Base-by-base conservation (phyloP, 129 eudicot genomes). In the Escallonia rubra region DNA sequence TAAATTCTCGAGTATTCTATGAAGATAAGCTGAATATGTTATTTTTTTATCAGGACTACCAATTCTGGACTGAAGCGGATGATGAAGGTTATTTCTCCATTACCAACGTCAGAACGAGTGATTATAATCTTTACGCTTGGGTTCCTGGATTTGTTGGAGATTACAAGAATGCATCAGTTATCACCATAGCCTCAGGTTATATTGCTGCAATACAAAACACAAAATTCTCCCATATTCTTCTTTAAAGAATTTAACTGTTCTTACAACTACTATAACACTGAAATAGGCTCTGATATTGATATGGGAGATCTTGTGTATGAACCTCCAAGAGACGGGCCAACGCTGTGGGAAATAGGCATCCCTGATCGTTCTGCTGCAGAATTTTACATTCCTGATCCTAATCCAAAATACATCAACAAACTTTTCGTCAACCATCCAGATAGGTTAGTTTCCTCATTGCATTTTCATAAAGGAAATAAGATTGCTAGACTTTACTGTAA, bases 321-420 rank as follows among this genome's bases (percentile, higher is more conserved):
- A 68, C 95, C 99, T 39, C 96, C 93, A 39, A 80, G 99, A 79
- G 77, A 71, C 67, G 98, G 98, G 57, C 98, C 98, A 3, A 93
- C 98, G 39, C 41, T 93, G 56, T 93, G 98, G 98, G 98, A 89
- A 69, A 93, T 93, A 13, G 98, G 98, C 63, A 75, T 80, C 41
- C 96, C 98, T 4, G 98, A 93, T 69, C 96, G 99, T 2, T 83
- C 99, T 5, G 99, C 99, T 59, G 87, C 87, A 43, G 90, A 93
- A 47, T 93, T 89, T 67, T 86, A 78, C 52, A 57, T 85, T 54
- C 96, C 96, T 11, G 95, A 93, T 63, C 96, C 96, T 23, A 71
- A 89, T 58, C 96, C 92, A 0, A 82, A 52, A 16, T 93, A 73
- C 53, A 68, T 84, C 55, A 93, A 93, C 80, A 84, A 75, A 74